Evolutionary conservation across 768 basidiomycete species (phyloP), one percentile per base, ranked within the genome.

Genomic region (Cyathus striatus): DNA sequence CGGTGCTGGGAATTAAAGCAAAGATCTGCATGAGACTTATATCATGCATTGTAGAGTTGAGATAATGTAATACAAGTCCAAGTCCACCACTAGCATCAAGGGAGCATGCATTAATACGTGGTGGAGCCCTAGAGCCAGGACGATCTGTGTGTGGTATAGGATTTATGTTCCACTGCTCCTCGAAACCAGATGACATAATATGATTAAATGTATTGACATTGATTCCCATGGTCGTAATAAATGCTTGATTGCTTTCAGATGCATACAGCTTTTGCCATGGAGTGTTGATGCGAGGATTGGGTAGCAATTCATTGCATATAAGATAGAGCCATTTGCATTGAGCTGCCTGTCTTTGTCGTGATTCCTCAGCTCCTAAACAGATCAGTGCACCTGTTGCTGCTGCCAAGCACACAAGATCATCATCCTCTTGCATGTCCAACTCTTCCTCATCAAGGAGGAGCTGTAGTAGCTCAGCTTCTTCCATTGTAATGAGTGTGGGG

Each of bases 201-300:
- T 46, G 44, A 4, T 53, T 1, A 49, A 69, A 69, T 0, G 58
- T 62, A 1, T 13, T 26, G 5, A 54, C 52, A 51, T 59, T 44
- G 30, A 59, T 50, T 4, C 58, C 59, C 60, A 61, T 61, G 1
- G 59, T 66, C 0, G 59, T 65, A 33, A 66, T 65, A 43, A 59
- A 65, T 9, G 55, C 62, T 6, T 53, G 45, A 44, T 66, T 57
- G 40, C 51, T 48, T 5, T 34, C 46, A 34, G 49, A 55, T 1
- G 42, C 33, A 37, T 56, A 60, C 1, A 62, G 45, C 0, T 17
- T 14, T 40, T 56, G 58, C 63, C 63, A 66, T 1, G 59, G 51
- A 14, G 55, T 61, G 12, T 46, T 23, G 0, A n/a, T 4, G 2
- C 46, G 40, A 10, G 60, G 58, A 35, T 52, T 39, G 0, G 51